These are phyloP conservation scores for Phaeosphaeria sp. DNA, from an alignment of 2,329 filamentous ascomycete genomes.

Conservation along the genomic window DNA sequence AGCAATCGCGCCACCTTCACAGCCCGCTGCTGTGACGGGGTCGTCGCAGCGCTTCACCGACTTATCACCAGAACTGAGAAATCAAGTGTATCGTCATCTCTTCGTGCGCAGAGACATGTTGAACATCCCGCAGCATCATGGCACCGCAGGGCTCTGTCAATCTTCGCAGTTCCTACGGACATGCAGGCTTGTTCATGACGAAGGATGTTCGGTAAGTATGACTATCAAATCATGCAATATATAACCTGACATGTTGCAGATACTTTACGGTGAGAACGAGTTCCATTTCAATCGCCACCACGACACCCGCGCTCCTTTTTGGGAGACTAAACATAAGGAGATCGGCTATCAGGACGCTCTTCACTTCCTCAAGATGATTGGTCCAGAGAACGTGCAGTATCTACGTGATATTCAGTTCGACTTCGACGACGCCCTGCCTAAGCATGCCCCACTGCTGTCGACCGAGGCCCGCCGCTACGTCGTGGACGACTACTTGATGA, in stretches of 20 bases:
- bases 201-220: constrained; percentile 48
- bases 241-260: constrained; percentile 4
- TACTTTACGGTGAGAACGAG: constrained; percentile 59
- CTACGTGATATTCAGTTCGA: constrained; percentile 54
- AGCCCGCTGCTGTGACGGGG: neutral
- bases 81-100: constrained; percentile 54
- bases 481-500: constrained; percentile 55
- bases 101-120: constrained; percentile 48
- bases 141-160: constrained; percentile 36
- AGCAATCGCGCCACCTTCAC: neutral
- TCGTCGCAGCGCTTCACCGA: constrained; percentile 30
- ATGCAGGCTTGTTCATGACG: constrained; percentile 53
- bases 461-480: constrained; percentile 57
- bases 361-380: constrained; percentile 56
- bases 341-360: constrained; percentile 56
- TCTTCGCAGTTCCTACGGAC: constrained; percentile 56
- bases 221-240: neutral
- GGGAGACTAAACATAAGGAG: constrained; percentile 51
- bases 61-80: constrained; percentile 53
- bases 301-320: constrained; percentile 49
- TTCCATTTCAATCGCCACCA: constrained; percentile 53
- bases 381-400: constrained; percentile 53
- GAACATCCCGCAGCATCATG: constrained; percentile 34
- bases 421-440: constrained; percentile 55
- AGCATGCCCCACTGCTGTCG: constrained; percentile 46